Evolutionary conservation across 2,329 filamentous ascomycete species (phyloP), one percentile per base, ranked within the genome.

Genomic region (Microthyrium microscopicum): DNA sequence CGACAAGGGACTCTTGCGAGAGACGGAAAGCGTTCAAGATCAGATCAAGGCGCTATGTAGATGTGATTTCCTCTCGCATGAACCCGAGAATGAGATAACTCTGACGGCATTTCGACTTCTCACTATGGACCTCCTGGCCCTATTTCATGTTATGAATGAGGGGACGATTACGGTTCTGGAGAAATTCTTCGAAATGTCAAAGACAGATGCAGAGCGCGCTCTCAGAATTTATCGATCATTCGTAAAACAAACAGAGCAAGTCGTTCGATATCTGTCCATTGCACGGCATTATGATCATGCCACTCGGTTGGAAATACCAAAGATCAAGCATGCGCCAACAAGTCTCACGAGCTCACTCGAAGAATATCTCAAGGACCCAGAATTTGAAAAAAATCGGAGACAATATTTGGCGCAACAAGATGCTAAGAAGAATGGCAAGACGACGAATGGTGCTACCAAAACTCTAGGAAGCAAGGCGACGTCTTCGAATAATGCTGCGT

Each of bases 151-250:
- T 29, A 77, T 94, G 58, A 98, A 98, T 50, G 84, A 94, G 57
- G 89, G 82, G 31, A 81, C 93, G 50, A 98, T 98, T 58, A 94
- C 92, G 55, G 83, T 98, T 18, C 16, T 41, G 91, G 84, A 89
- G 46, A 82, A 91, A 55, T 98, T 95, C 56, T 98, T 98, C 47
- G 89, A 98, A 59, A 87, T 98, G 78, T 94, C 89, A 32, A 82
- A 81, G 48, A 68, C 81, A 18, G 89, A 98, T 55, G 91, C 89
- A 38, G 83, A 94, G 53, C 72, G 85, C 41, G 84, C 89, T 37
- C 73, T 98, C 58, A 69, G 74, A 39, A 87, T 98, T 40, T 98
- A 98, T 58, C 81, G 85, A 50, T 78, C 68, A 12, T 98, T 98
- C 49, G 83, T 83, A 12, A 78, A 73, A 46, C 85, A 93, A 54